Evolutionary conservation across 805 yeast species (phyloP).

Genomic region (Candida arabinofermentans): DNA sequence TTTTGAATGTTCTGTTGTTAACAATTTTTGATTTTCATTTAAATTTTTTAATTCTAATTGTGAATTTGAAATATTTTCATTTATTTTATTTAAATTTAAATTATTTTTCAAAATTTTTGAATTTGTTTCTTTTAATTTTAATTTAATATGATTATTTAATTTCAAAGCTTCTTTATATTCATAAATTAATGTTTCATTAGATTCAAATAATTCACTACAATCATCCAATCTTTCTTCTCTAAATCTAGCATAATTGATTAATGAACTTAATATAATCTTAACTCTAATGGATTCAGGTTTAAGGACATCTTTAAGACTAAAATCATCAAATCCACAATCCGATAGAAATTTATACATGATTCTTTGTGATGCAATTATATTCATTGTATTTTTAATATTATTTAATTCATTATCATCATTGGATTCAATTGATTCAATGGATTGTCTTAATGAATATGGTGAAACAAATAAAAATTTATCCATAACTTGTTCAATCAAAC

Average conservation of each 20-base stretch:
- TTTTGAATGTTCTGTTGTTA: constrained; percentile 56
- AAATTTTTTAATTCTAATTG: constrained; percentile 60
- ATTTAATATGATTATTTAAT: constrained; percentile 36
- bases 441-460: constrained; percentile 26
- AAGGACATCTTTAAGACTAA: constrained; percentile 66
- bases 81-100: constrained; percentile 38
- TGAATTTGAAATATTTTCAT: constrained; percentile 48
- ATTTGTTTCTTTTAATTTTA: constrained; percentile 18
- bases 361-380: constrained; percentile 52
- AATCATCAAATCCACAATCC: constrained; percentile 75
- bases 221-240: constrained; percentile 73
- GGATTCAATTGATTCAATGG: constrained; percentile 21
- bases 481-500: constrained; percentile 32
- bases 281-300: constrained; percentile 72
- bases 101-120: constrained; percentile 21
- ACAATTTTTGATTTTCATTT: constrained; percentile 57
- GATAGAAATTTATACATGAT: constrained; percentile 59
- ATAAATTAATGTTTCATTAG: constrained; percentile 47
- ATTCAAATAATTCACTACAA: constrained; percentile 57
- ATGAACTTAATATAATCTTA: constrained; percentile 68
- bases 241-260: constrained; percentile 80
- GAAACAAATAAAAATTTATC: constrained; percentile 32
- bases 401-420: constrained; percentile 15
- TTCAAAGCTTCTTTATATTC: constrained; percentile 40
- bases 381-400: constrained; percentile 37